Conservation (phyloP, 2,329 filamentous ascomycete species). For the Cercospora brassicicola region DNA sequence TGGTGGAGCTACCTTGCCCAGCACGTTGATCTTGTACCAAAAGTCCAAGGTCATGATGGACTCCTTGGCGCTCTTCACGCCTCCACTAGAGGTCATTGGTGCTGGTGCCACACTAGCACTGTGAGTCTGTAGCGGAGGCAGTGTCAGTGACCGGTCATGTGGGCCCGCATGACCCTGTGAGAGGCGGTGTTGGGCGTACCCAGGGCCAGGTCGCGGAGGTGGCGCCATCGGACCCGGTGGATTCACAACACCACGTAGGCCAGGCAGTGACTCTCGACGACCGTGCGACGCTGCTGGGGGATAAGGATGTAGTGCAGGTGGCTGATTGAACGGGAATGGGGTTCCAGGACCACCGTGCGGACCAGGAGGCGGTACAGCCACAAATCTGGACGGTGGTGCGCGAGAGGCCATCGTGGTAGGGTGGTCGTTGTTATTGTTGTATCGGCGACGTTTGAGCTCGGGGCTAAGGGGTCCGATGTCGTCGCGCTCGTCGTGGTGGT, state of each 20-base stretch:
- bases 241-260: conserved; percentile 34
- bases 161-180: conserved; percentile 33
- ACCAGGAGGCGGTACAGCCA: conserved; percentile 21
- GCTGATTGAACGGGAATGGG: conserved; percentile 43
- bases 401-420: conserved; percentile 44
- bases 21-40: conserved; percentile 71
- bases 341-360: conserved; percentile 38
- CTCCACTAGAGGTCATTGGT: conserved; percentile 20
- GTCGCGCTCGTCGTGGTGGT: conserved; percentile 40
- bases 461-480: conserved; percentile 51
- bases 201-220: conserved; percentile 51
- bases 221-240: conserved; percentile 53
- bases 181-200: conserved; percentile 39
- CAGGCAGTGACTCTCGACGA: conserved; percentile 47
- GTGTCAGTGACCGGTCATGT: conserved; percentile 52
- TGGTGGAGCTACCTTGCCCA: conserved; percentile 73
- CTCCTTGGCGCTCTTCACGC: conserved; percentile 42
- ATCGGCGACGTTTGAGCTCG: conserved; percentile 64
- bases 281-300: conserved; percentile 38
- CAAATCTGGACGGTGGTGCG: conserved; percentile 36
- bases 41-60: conserved; percentile 76
- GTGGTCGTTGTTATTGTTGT: conserved; percentile 47
- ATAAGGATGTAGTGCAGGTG: conserved; percentile 44
- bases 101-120: conserved; percentile 23
- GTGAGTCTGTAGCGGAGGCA: conserved; percentile 56